Evolutionary conservation across 23 red algal species (phyloP), one percentile per base, ranked within the genome.

Genomic region (Gracilariopsis chorda): DNA sequence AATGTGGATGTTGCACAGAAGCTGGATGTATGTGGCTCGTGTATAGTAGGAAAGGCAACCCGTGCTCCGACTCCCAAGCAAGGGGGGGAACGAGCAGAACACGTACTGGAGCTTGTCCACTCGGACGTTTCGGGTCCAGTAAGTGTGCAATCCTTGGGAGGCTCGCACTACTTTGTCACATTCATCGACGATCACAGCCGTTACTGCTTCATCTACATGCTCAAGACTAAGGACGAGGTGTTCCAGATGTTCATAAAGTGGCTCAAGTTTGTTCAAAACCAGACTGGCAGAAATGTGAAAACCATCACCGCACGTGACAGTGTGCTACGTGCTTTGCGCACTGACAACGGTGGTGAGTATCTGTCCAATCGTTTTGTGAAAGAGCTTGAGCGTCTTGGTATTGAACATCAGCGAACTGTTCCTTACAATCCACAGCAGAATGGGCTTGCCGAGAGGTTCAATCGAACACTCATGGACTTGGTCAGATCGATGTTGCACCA

Each of bases 201-300:
- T 13, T 53, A 16, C n/a, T 53, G 14, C n/a, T 71, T 71, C 40
- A 6, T 71, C 4, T 71, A 34, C 64, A 71, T 71, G 64, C 64
- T 71, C 5, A 71, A 71, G n/a, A 71, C 64, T 32, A 71, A 71
- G n/a, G 64, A 30, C 32, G 64, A 71, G 64, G 64, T 71, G 64
- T 44, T 30, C 64, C 32, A 44, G 64, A 71, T 71, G 64, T 71
- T 71, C 64, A 33, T 44, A 20, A 71, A 33, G 64, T 44, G 64
- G 64, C 64, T 71, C 64, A 71, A 71, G 64, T 71, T 71, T 71
- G 64, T 71, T n/a, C 6, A 71, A 44, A 71, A 71, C 40, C 64
- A 71, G 64, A 71, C 34, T 7, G 64, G 64, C 64, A 71, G 34
- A 44, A 37, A 6, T 2, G 4, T 71, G 7, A 71, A 71, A 33